These are phyloP conservation scores for Arthrobotrys sinensis DNA, from an alignment of 2,329 filamentous ascomycete species.

Conservation along the genomic window DNA sequence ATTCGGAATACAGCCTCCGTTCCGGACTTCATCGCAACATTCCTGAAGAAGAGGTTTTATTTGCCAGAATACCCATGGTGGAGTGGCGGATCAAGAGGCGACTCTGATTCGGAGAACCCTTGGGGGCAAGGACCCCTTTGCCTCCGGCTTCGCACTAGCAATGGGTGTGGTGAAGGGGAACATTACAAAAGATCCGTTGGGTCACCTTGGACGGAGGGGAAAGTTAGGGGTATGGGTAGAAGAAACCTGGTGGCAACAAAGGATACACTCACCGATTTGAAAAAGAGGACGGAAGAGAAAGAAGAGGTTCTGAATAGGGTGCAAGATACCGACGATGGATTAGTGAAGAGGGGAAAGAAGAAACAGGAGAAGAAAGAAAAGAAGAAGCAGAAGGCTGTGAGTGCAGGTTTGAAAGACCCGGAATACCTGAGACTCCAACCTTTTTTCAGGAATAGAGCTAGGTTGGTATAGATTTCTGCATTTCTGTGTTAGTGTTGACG, in stretches of 20 bases:
- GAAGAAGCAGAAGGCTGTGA: not conserved
- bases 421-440: too few species aligned
- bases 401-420: too few species aligned
- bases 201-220: not conserved
- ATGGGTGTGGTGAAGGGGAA: not conserved
- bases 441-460: too few species aligned
- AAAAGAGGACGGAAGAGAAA: conserved; percentile 1
- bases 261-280: too few species aligned
- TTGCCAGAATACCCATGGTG: not conserved
- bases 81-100: conserved; percentile 4
- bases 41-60: conserved; percentile 4
- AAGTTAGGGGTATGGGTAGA: not conserved
- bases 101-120: not conserved
- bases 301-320: not conserved
- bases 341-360: not conserved
- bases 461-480: too few species aligned
- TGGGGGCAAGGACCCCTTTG: not conserved
- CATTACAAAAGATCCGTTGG: not conserved
- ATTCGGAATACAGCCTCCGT: not conserved
- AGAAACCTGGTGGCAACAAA: not conserved
- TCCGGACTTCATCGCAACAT: too few species aligned
- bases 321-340: not conserved
- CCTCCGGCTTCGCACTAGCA: not conserved
- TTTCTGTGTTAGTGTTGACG: too few species aligned
- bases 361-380: not conserved